phyloP scores from a whole-genome alignment of 176 grass and related monocot species.

The Ananas comosus region DNA sequence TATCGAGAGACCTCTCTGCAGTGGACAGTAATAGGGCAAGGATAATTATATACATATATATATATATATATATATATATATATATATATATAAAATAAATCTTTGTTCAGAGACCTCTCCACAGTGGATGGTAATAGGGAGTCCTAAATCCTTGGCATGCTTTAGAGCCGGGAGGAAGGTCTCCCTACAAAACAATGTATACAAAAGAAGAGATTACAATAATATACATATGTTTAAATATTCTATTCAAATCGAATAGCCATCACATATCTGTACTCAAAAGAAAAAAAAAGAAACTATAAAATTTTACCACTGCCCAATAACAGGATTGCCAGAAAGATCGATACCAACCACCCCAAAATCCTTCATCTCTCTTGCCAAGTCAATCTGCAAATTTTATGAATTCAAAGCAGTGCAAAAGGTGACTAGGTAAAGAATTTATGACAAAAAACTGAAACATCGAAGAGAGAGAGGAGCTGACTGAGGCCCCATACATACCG shows the following conservation, averaged over 20 bases:
- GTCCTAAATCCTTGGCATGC: conserved; percentile 68
- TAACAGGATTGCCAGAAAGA: conserved; percentile 85
- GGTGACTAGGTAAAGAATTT: not conserved
- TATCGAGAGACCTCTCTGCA: too few species aligned
- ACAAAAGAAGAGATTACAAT: not conserved
- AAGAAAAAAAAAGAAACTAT: too few species aligned
- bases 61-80: not conserved
- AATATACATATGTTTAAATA: not conserved
- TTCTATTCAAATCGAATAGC: not conserved
- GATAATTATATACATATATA: too few species aligned
- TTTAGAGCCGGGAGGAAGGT: conserved; percentile 75
- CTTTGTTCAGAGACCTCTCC: conserved; percentile 49
- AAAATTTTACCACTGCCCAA: conserved; percentile 70
- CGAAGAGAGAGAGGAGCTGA: not conserved
- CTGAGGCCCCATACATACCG: conserved; percentile 37
- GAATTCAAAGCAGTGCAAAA: not conserved
- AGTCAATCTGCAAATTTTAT: conserved; percentile 49
- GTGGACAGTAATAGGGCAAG: too few species aligned
- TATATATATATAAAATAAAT: not conserved
- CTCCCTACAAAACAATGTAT: conserved; percentile 42
- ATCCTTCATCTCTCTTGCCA: conserved; percentile 87
- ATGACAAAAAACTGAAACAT: not conserved
- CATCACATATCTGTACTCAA: too few species aligned
- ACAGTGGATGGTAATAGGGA: conserved; percentile 80
- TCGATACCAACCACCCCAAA: conserved; percentile 81